Evolutionary conservation across 495 filamentous ascomycete genomes (phyloP), one percentile per base, ranked within the genome.

Genomic region (Parachaetomium inaequale): DNA sequence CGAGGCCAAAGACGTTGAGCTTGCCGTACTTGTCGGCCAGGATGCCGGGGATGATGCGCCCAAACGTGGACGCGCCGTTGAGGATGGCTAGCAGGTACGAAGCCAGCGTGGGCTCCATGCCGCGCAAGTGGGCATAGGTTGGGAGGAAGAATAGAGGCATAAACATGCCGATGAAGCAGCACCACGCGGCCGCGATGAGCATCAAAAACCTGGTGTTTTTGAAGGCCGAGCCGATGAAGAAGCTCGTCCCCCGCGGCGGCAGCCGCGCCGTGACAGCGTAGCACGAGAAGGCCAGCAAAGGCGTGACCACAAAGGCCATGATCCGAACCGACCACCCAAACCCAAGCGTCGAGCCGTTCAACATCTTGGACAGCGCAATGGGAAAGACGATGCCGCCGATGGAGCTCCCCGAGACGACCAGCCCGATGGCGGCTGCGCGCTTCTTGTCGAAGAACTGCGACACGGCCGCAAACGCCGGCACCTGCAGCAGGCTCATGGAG

Each of bases 321-420:
- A 87, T 76, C 7, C 86, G 75, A 3, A 87, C 78, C 0, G 83
- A 73, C 87, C 86, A 88, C 15, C 75, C 83, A 54, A 87, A 89
- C 2, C 81, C 78, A 2, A 88, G 52, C 4, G 59, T 10, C 15
- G 68, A 56, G 47, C 53, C 67, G 52, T 76, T 75, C 17, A 81
- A 61, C 70, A 78, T 63, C 64, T 72, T 75, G n/a, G 70, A 76
- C 12, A 79, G 56, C 11, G 64, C 77, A 55, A 80, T 77, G 32
- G 75, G 78, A 31, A 87, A 75, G 7, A 81, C 73, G 5, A 87
- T 71, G 1, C 84, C 85, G 32, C 85, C 85, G 2, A 86, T 61
- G 0, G 82, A 84, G 0, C 82, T 85, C 0, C 86, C 86, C 0
- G 78, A 68, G 4, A 86, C 66, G 0, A 78, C 78, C 7, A 87